phyloP scores from a whole-genome alignment of 2,329 filamentous ascomycete genomes.

The Ophiostoma tasmaniense region DNA sequence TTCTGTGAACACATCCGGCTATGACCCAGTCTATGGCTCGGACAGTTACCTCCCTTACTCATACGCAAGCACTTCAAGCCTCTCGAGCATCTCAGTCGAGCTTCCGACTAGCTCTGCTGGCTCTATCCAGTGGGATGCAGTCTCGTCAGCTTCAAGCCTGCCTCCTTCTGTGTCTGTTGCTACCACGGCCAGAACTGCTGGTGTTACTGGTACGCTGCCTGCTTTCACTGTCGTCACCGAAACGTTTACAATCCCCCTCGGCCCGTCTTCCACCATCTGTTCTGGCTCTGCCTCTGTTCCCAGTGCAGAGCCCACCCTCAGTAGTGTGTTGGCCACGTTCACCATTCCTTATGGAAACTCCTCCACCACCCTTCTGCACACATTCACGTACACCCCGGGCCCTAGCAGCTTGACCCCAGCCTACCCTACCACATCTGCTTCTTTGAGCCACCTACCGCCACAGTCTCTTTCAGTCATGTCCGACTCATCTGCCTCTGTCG shows the following conservation, averaged over 20 bases:
- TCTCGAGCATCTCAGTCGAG: not conserved
- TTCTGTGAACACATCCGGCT: not conserved
- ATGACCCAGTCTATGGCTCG: not conserved
- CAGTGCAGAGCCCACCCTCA: slow-evolving; percentile 2
- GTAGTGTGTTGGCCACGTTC: slow-evolving; percentile 13
- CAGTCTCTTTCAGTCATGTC: not conserved
- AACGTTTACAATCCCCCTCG: slow-evolving; percentile 18
- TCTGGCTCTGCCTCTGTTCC: not conserved
- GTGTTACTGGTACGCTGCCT: not conserved
- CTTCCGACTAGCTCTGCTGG: not conserved
- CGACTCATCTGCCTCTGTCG: not conserved
- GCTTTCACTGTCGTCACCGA: slow-evolving; percentile 15
- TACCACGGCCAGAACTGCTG: not conserved
- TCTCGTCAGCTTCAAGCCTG: not conserved
- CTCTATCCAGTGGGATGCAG: not conserved
- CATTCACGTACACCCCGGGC: slow-evolving; percentile 14
- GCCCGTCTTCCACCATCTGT: not conserved
- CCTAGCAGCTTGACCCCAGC: not conserved
- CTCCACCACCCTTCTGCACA: slow-evolving; percentile 11
- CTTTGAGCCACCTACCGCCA: not conserved
- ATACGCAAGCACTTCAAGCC: not conserved
- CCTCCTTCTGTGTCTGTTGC: not conserved
- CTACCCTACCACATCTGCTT: not conserved
- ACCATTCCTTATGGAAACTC: slow-evolving; percentile 13
- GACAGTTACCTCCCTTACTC: not conserved